A percentile compares a stretch with the other conserved stretches of the same genome.
Evolutionary conservation across 768 basidiomycete species (phyloP).

Genomic region (Boletus pseudo-olivaceus): DNA sequence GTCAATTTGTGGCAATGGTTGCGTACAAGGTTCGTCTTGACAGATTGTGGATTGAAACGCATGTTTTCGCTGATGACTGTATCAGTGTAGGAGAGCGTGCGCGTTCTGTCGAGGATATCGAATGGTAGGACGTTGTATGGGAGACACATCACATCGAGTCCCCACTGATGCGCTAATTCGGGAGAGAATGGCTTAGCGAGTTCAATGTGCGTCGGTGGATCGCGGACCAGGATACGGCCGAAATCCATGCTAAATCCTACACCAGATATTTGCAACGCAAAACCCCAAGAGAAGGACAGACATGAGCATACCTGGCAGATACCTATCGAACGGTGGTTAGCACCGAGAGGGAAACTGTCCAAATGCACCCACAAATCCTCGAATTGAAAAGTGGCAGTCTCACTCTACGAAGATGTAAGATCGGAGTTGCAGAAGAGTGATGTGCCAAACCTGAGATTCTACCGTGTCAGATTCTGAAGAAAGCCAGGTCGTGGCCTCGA

Average conservation of each 20-base stretch:
- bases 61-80: constrained; percentile 37
- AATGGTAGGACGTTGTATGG: constrained; percentile 58
- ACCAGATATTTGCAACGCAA: not conserved
- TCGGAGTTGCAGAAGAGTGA: not conserved
- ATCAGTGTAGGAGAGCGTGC: constrained; percentile 34
- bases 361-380: constrained; percentile 45
- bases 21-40: constrained; percentile 46
- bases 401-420: constrained; percentile 25
- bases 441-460: constrained; percentile 22
- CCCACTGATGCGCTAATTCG: constrained; percentile 46
- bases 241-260: constrained; percentile 31
- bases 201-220: constrained; percentile 19
- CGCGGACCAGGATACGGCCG: constrained; percentile 40
- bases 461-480: constrained; percentile 21
- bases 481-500: constrained; percentile 37
- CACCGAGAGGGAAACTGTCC: not conserved
- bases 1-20: not conserved
- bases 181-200: constrained; percentile 46
- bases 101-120: constrained; percentile 38
- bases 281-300: not conserved
- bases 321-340: constrained; percentile 23
- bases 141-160: constrained; percentile 48
- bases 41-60: constrained; percentile 40
- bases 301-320: constrained; percentile 26
- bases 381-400: constrained; percentile 34